phyloP scores from a whole-genome alignment of 805 yeast genomes.

The Zygosaccharomyces pseudorouxii region DNA sequence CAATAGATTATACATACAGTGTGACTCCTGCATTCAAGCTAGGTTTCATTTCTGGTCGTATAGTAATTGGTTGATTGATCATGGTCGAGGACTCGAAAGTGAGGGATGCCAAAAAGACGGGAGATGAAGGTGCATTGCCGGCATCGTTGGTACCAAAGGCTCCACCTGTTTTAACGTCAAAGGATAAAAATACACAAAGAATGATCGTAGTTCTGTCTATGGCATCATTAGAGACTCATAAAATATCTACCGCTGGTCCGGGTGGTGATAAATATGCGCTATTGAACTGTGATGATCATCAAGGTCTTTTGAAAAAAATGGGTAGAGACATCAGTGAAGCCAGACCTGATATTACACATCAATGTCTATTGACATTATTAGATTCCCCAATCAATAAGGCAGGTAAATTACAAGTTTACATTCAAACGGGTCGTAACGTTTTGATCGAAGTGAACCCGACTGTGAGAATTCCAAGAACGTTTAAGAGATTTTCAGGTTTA shows the following conservation, averaged over 20 bases:
- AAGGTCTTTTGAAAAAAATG: conserved; percentile 90
- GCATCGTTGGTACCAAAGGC: conserved; percentile 85
- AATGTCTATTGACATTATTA: conserved; percentile 85
- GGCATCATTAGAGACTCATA: conserved; percentile 94
- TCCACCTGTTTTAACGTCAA: conserved; percentile 74
- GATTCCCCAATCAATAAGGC: conserved; percentile 99
- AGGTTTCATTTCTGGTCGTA: background rate
- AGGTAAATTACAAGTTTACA: conserved; percentile 92
- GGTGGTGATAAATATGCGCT: conserved; percentile 90
- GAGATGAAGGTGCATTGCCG: conserved; percentile 40
- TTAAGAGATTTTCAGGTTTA: conserved; percentile 93
- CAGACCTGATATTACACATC: conserved; percentile 98
- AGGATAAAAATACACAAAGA: conserved; percentile 81
- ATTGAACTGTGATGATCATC: conserved; percentile 97
- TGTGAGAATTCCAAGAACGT: conserved; percentile 96
- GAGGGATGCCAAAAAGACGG: conserved; percentile 40
- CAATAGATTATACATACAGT: too few species aligned
- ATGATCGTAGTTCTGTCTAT: conserved; percentile 91
- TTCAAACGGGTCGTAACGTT: conserved; percentile 92
- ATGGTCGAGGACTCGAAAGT: conserved; percentile 49
- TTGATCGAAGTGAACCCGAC: conserved; percentile 93
- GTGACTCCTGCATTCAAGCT: too few species aligned
- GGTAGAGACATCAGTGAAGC: conserved; percentile 97
- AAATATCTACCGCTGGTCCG: conserved; percentile 71
- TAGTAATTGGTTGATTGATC: background rate